These are phyloP conservation scores for Erythrophleum fordii DNA, from an alignment of 306 rosid genomes.

Conservation along the genomic window DNA sequence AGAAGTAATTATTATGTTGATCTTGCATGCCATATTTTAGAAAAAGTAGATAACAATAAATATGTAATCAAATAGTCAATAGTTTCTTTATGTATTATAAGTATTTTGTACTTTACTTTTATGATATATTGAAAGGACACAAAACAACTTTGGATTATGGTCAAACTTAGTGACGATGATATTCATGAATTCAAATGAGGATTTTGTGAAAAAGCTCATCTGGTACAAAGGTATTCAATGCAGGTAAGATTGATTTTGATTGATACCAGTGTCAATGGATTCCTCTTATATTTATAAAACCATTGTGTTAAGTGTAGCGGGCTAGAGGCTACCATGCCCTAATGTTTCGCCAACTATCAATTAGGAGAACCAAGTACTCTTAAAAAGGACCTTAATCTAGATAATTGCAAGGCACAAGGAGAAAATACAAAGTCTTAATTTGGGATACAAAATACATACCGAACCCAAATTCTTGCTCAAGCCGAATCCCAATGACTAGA, in stretches of 20 bases:
- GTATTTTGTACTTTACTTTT: neutral
- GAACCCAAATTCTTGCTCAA: slow-evolving; percentile 97
- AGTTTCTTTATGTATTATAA: neutral
- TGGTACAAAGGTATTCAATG: neutral
- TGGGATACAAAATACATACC: slow-evolving; percentile 56
- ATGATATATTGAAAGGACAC: neutral
- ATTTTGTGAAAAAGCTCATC: neutral
- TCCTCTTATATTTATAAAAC: neutral
- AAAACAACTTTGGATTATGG: neutral
- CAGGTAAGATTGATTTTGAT: neutral
- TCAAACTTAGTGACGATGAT: neutral
- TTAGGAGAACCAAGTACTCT: neutral
- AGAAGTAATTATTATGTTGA: neutral
- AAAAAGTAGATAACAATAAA: neutral
- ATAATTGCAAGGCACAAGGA: slow-evolving; percentile 22
- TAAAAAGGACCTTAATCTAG: neutral
- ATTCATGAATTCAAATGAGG: neutral
- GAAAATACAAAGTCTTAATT: slow-evolving; percentile 16
- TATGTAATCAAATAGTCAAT: neutral
- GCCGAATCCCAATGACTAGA: slow-evolving; percentile 88
- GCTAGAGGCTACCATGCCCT: neutral
- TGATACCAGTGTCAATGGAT: neutral
- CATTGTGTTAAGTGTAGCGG: neutral
- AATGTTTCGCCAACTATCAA: neutral
- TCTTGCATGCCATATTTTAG: neutral